Percentiles rank a stretch among this genome's conserved stretches.
Conservation (phyloP, 495 filamentous ascomycete species). For the Tuber indicum region DNA sequence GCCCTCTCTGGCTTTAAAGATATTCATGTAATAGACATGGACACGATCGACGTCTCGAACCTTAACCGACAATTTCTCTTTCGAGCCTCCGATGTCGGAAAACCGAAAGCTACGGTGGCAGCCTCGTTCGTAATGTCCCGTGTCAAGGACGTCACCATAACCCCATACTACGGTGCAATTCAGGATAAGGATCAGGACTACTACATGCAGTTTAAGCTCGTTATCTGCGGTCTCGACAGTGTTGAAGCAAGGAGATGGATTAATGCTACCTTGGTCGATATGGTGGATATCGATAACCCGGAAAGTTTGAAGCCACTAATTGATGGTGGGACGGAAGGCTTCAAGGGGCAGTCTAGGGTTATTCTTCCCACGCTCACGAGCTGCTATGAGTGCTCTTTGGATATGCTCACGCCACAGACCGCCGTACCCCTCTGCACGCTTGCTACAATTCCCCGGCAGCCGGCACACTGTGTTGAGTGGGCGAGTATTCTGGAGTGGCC, state of each 20-base stretch:
- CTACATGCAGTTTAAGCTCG: conserved; percentile 92
- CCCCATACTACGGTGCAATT: conserved; percentile 85
- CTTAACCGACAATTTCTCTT: conserved; percentile 98
- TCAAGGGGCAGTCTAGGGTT: conserved; percentile 94
- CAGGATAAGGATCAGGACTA: conserved; percentile 97
- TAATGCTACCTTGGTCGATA: conserved; percentile 82
- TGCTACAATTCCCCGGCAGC: conserved; percentile 92
- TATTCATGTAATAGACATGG: conserved; percentile 99
- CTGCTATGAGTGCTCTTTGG: conserved; percentile 96
- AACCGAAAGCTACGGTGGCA: conserved; percentile 87
- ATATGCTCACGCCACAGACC: conserved; percentile 91
- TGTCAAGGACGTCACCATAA: conserved; percentile 85
- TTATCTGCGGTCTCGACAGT: conserved; percentile 95
- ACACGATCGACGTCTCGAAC: conserved; percentile 97
- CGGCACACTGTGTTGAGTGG: conserved; percentile 99
- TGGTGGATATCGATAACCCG: conserved; percentile 67
- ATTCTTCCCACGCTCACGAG: conserved; percentile 86
- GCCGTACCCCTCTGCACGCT: conserved; percentile 95
- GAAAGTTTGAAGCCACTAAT: conserved; percentile 86
- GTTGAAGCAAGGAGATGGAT: conserved; percentile 98
- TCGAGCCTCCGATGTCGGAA: conserved; percentile 83
- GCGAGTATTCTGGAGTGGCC: conserved; percentile 84
- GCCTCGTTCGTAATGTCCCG: conserved; percentile 83
- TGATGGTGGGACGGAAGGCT: conserved; percentile 95
- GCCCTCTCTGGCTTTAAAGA: conserved; percentile 92